Evolutionary conservation across 495 filamentous ascomycete genomes (phyloP).

Genomic region (Talaromyces borbonicus): DNA sequence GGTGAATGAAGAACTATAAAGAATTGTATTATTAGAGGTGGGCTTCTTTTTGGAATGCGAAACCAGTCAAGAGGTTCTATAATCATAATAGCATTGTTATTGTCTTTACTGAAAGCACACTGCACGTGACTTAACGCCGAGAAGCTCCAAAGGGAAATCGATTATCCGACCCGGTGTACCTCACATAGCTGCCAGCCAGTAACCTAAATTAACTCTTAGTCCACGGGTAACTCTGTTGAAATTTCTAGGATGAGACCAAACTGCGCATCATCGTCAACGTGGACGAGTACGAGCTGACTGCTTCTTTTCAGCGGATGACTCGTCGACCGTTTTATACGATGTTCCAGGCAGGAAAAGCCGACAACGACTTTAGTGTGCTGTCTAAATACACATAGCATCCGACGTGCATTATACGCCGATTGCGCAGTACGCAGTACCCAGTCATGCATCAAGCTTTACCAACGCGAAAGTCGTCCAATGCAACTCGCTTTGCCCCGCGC

Average conservation of each 20-base stretch:
- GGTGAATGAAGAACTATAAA: no score
- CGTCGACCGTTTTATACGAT: background rate
- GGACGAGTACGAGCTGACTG: background rate
- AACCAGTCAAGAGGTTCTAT: no score
- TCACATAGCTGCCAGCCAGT: background rate
- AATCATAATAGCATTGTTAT: no score
- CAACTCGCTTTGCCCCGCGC: constrained; percentile 46
- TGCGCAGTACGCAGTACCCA: background rate
- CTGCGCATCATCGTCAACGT: background rate
- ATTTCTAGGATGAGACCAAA: no score
- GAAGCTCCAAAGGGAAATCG: background rate
- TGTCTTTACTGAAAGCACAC: background rate
- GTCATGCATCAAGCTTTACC: constrained; percentile 89
- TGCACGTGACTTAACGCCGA: background rate
- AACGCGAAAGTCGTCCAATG: constrained; percentile 51
- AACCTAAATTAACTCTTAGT: no score
- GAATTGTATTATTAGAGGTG: no score
- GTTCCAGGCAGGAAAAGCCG: constrained; percentile 1
- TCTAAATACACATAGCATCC: background rate
- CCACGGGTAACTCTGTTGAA: no score
- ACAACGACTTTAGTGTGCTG: background rate
- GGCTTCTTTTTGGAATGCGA: no score
- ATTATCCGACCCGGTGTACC: constrained; percentile 5
- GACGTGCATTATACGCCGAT: background rate
- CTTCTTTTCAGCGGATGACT: constrained; percentile 1